Evolutionary conservation across 179 eudicot genomes (phyloP).

Genomic region (Silene coronaria): DNA sequence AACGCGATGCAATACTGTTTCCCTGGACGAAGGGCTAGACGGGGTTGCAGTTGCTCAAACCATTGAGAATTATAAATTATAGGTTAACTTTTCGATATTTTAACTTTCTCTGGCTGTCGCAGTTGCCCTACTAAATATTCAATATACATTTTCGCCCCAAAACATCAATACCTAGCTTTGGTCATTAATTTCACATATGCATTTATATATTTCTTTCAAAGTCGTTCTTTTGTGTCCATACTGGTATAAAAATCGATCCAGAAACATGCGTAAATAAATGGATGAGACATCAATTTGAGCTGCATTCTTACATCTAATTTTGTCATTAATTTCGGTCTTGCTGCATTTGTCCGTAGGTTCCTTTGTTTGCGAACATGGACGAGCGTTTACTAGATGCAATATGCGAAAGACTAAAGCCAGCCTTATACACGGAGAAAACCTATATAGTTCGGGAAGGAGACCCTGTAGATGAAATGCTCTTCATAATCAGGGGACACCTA

Average conservation of each 20-base stretch:
- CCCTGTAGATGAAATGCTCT: slow-evolving; percentile 51
- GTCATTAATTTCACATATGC: no score
- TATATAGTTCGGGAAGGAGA: slow-evolving; percentile 45
- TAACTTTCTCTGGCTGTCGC: no score
- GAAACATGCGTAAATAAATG: background rate
- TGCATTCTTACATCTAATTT: background rate
- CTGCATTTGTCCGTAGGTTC: slow-evolving; percentile 25
- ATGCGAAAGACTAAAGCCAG: slow-evolving; percentile 41
- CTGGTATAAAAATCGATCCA: background rate
- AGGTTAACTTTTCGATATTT: no score
- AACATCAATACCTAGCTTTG: no score
- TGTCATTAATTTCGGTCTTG: background rate
- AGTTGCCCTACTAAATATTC: no score
- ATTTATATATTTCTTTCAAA: no score
- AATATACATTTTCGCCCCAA: no score
- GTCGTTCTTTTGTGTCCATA: no score
- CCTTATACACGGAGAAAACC: slow-evolving; percentile 39
- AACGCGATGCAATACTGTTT: no score
- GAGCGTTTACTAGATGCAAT: slow-evolving; percentile 44
- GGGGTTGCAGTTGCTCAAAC: no score
- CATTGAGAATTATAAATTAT: no score
- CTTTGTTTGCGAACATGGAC: slow-evolving; percentile 50
- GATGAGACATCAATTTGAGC: background rate
- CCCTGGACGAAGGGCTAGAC: no score
- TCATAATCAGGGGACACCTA: slow-evolving; percentile 45